Evolutionary conservation across 495 filamentous ascomycete species (phyloP).

Genomic region (Lophiotrema nucula): DNA sequence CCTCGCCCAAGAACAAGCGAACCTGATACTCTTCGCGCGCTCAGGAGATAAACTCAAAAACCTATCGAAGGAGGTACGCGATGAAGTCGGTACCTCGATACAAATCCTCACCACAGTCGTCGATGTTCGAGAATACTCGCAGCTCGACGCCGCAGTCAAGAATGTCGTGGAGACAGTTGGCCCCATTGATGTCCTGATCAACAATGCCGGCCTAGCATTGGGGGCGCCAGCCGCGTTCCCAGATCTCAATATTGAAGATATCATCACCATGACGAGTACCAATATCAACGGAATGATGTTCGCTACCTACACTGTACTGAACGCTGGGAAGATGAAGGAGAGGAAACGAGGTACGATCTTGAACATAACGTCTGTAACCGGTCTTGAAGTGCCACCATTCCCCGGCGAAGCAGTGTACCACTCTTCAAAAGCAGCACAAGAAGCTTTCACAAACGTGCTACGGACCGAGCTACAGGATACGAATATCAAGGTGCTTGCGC

Average conservation of each 20-base stretch:
- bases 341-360: slow-evolving; percentile 41
- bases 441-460: slow-evolving; percentile 44
- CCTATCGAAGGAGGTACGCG: slow-evolving; percentile 14
- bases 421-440: slow-evolving; percentile 44
- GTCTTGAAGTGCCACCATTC: slow-evolving; percentile 42
- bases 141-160: slow-evolving; percentile 18
- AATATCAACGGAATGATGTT: slow-evolving; percentile 44
- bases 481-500: slow-evolving; percentile 42
- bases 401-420: slow-evolving; percentile 45
- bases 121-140: not conserved
- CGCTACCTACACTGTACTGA: slow-evolving; percentile 40
- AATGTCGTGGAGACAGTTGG: slow-evolving; percentile 28
- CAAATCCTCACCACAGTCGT: not conserved
- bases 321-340: slow-evolving; percentile 32
- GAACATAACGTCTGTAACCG: slow-evolving; percentile 44
- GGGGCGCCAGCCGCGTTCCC: slow-evolving; percentile 40
- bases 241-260: slow-evolving; percentile 35
- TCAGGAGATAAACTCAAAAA: slow-evolving; percentile 38
- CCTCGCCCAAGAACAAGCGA: slow-evolving; percentile 31
- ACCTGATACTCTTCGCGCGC: slow-evolving; percentile 32
- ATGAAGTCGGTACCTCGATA: not conserved
- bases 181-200: slow-evolving; percentile 43
- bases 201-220: slow-evolving; percentile 45
- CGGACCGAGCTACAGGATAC: slow-evolving; percentile 42
- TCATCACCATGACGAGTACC: slow-evolving; percentile 40